Conservation (phyloP, 1,284 basidiomycete genomes). For the Amylostereum areolatum region DNA sequence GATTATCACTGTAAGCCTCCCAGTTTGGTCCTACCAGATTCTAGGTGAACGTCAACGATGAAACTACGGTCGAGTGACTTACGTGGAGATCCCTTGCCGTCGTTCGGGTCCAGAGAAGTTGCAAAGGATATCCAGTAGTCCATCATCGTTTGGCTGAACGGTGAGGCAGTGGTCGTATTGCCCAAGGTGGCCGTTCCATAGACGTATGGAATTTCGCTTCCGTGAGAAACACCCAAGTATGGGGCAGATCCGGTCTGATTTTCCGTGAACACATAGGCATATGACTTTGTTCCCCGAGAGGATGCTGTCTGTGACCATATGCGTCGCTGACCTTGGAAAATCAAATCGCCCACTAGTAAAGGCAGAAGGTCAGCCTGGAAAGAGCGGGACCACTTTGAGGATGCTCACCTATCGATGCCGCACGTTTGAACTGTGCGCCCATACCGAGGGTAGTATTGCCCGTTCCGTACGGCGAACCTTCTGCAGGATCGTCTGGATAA, state of each 20-base stretch:
- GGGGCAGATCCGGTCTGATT: conserved; percentile 23
- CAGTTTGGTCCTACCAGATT: conserved; percentile 13
- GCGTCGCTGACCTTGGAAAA: conserved; percentile 35
- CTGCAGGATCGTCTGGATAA: conserved; percentile 42
- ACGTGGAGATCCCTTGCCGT: conserved; percentile 35
- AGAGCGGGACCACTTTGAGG: no score
- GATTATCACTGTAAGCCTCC: conserved; percentile 10
- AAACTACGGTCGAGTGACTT: conserved; percentile 1
- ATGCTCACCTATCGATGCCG: conserved; percentile 33
- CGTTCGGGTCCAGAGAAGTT: conserved; percentile 42
- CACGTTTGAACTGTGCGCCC: conserved; percentile 36
- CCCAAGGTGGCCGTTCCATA: conserved; percentile 24
- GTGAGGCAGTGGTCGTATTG: conserved; percentile 18
- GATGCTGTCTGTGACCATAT: conserved; percentile 33
- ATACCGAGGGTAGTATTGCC: conserved; percentile 46
- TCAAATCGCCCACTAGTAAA: conserved; percentile 32
- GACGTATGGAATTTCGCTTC: conserved; percentile 34
- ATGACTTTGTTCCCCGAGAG: conserved; percentile 34
- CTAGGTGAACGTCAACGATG: background rate
- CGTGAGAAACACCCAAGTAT: conserved; percentile 33
- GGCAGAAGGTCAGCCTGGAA: no score
- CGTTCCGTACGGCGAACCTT: conserved; percentile 45
- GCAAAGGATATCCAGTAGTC: conserved; percentile 51
- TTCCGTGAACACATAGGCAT: conserved; percentile 44
- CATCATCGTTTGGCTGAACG: conserved; percentile 34